Evolutionary conservation across 2,329 filamentous ascomycete genomes (phyloP), one percentile per base, ranked within the genome.

Genomic region (Zarea fungicola): DNA sequence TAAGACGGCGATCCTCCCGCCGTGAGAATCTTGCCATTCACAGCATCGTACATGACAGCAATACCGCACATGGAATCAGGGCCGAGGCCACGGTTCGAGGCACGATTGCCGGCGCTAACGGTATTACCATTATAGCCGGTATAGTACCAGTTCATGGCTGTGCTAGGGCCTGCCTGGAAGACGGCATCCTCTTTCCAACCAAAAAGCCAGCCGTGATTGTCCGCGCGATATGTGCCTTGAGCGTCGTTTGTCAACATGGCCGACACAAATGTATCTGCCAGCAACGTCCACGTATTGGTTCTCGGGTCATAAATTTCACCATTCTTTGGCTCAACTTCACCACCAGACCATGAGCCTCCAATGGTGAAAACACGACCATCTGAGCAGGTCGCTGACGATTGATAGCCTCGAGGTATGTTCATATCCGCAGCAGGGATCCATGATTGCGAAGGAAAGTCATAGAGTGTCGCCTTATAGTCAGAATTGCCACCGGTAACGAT

Each of bases 21-120:
- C 0, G 75, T 72, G 3, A 81, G 63, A 26, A 81, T 80, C 59
- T 80, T 78, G 26, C 78, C 78, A 1, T 71, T 69, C 48, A 77
- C 71, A 23, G 77, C 76, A 55, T 82, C 78, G 54, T 75, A 82
- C 77, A 83, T 81, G 52, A 77, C 69, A 6, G 72, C 71, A 40
- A 71, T 73, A 11, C 77, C 80, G 50, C 69, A 73, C 79, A 83
- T 83, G 3, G 76, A 70, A 10, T 68, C 60, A 25, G 72, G 70
- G 8, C 65, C 65, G 19, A 60, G 64, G 5, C 76, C 55, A 0
- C 55, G 49, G 65, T 3, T 39, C 25, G 49, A 43, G 6, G 36
- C 34, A 10, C 49, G 43, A 13, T 52, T 62, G 0, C 77, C 77
- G 1, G 76, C 77, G 9, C 58, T 53, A 3, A 55, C 54, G 14